phyloP scores from a whole-genome alignment of 371 early-diverging fungal genomes.

The Syncephalis plumigaleata region DNA sequence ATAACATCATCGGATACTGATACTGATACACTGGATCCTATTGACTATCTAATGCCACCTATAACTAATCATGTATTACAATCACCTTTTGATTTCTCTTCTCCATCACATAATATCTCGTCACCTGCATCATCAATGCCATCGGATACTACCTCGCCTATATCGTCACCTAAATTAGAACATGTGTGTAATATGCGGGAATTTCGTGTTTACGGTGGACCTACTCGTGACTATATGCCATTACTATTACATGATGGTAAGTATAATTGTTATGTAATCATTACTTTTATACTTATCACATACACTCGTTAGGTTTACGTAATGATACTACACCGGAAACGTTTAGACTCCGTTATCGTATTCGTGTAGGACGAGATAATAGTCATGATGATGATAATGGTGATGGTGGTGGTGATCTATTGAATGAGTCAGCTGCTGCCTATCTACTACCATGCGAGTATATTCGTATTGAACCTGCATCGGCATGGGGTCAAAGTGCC shows the following conservation, averaged over 20 bases:
- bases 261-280: too few species aligned
- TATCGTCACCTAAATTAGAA: conserved; percentile 13
- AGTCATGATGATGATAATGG: too few species aligned
- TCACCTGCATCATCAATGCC: too few species aligned
- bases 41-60: neutral
- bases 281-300: too few species aligned
- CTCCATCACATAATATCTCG: too few species aligned
- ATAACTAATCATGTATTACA: too few species aligned
- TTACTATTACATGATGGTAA: conserved; percentile 77
- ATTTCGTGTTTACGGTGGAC: conserved; percentile 84
- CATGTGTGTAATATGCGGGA: conserved; percentile 96
- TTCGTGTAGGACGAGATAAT: too few species aligned
- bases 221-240: conserved; percentile 54
- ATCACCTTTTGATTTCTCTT: too few species aligned
- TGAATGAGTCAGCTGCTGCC: neutral
- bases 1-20: too few species aligned
- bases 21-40: neutral
- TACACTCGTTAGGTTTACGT: conserved; percentile 33
- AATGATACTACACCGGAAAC: conserved; percentile 86
- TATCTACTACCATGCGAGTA: conserved; percentile 56
- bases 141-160: too few species aligned
- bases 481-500: conserved; percentile 85
- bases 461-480: conserved; percentile 83
- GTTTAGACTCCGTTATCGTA: conserved; percentile 30
- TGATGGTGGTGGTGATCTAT: neutral